Evolutionary conservation across 371 early-diverging fungal genomes (phyloP), one percentile per base, ranked within the genome.

Genomic region (Chytridium lagenaria): DNA sequence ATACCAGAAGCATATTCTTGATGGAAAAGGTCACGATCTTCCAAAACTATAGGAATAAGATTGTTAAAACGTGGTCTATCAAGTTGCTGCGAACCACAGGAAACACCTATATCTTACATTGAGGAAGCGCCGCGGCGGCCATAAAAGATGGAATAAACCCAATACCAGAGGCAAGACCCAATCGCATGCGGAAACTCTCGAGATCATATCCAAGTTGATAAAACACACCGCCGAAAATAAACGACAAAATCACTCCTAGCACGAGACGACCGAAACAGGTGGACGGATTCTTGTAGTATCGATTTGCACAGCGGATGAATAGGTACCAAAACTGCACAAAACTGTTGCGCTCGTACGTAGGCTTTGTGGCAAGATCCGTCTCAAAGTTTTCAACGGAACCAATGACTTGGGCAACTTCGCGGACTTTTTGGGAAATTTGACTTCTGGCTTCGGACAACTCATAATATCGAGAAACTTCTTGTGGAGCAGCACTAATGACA

Each of bases 81-180:
- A 52, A 5, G 16, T 61, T 7, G 12, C 16, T 61, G 7, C 7
- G 36, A 28, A 3, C 23, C 10, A 34, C 3, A 10, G 10, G 16
- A 28, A 61, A 34, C 16, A 61, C 34, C 36, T 10, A 34, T 66
- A 12, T 22, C 66, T 16, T 28, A 66, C 66, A 74, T 50, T 74
- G 74, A 12, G 74, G 74, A 2, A 69, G 23, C 26, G 74, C 74
- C n/a, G 74, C 61, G n/a, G 50, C 69, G 37, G 74, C 74, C 34
- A 69, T 59, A 69, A 74, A 74, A 28, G 57, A 28, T 23, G 74
- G 69, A 30, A 74, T 34, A 63, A 74, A 74, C 19, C 59, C 67
- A 5, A 68, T 3, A 5, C 50, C 50, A 28, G 51, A 23, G 51
- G 68, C 50, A 2, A 68, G 30, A 28, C 49, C 36, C 5, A 52